Evolutionary conservation across 148 eudicot genomes (phyloP), one percentile per base, ranked within the genome.

Genomic region (Talinum fruticosum): DNA sequence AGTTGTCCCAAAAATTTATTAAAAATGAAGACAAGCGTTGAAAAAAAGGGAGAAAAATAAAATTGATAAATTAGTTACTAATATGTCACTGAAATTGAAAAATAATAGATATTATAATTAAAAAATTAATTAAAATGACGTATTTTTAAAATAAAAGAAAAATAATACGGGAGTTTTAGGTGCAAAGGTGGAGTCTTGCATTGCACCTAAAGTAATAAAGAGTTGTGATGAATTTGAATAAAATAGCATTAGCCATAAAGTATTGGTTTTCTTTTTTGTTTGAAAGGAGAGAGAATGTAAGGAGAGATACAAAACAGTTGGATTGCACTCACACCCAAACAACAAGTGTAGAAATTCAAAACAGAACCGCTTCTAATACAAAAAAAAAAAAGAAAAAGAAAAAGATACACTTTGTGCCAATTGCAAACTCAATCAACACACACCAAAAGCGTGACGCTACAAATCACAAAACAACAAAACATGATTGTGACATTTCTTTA

Each of bases 401-500:
- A 67, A 34, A n/a, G 41, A n/a, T 4, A 1, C n/a, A 34, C 8
- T 35, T 35, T 21, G 71, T 35, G 24, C 28, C 49, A 33, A 69
- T 69, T 6, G 30, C 37, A 37, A n/a, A 38, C 16, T 38, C 49
- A 69, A 69, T 37, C 30, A 38, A 69, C 26, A 21, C 8, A 10
- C 29, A n/a, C 64, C 64, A 59, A 59, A 59, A 59, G 64, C 29
- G 64, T 59, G 64, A n/a, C 28, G 64, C 64, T 59, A n/a, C 29
- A 69, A 21, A 38, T 21, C 5, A 37, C 32, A 69, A 69, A 69
- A 69, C 73, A 69, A 28, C 73, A 24, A 38, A 21, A 37, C 24
- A 1, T 41, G 73, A 69, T 24, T 37, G 51, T 44, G 51, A 69
- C 73, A 26, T 41, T 44, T 18, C 30, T 69, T 69, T 41, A 24